A percentile compares a stretch with the other conserved stretches of the same genome.
Evolutionary conservation across 2,329 filamentous ascomycete genomes (phyloP).

Genomic region (Trichoderma atroviride): DNA sequence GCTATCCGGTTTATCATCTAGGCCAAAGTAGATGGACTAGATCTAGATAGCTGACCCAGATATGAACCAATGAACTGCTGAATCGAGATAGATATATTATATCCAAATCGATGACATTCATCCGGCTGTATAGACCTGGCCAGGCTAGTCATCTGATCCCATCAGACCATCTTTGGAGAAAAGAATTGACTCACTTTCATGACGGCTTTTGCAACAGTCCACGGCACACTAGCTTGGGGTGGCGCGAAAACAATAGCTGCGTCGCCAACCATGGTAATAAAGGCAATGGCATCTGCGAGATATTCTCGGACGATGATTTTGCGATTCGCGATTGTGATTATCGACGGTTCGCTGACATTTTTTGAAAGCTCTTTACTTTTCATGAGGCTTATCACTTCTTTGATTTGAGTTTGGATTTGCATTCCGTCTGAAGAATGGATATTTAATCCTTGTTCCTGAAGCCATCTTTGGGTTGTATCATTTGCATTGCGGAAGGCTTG

Average conservation of each 20-base stretch:
- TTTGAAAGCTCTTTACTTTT: not conserved
- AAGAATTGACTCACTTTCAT: not conserved
- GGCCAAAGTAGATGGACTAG: no score
- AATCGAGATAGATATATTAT: no score
- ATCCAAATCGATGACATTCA: no score
- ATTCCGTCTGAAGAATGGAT: not conserved
- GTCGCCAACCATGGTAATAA: slow-evolving; percentile 17
- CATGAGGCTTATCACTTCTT: not conserved
- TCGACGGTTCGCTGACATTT: not conserved
- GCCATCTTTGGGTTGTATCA: not conserved
- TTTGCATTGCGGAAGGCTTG: not conserved
- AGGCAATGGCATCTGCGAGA: slow-evolving; percentile 2
- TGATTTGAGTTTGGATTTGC: not conserved
- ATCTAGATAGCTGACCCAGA: no score
- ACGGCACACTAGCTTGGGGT: slow-evolving; percentile 4
- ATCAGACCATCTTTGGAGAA: no score
- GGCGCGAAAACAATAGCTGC: slow-evolving; percentile 12
- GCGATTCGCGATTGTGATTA: not conserved
- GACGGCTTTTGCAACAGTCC: slow-evolving; percentile 15
- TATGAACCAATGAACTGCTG: no score
- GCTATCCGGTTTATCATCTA: no score
- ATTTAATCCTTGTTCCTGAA: not conserved
- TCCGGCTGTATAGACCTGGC: no score
- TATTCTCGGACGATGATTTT: slow-evolving; percentile 14
- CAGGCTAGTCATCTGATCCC: no score